phyloP scores from a whole-genome alignment of 1,284 basidiomycete species.

The Trichosporon ovoides region DNA sequence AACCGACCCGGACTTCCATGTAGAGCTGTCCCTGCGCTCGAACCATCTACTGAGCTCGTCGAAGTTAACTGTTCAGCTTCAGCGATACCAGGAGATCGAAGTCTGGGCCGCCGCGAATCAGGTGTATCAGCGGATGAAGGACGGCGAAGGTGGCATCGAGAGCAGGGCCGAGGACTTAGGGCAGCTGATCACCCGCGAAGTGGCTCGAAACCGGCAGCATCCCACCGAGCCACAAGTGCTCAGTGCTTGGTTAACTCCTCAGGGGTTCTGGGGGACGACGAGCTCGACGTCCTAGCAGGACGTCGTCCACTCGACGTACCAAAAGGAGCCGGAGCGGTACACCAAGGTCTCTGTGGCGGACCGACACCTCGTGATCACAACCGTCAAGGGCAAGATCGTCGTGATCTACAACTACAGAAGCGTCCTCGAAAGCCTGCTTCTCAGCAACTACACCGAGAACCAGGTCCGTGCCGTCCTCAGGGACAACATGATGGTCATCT shows the following conservation, averaged over 20 bases:
- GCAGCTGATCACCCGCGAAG: background rate
- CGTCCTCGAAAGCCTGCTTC: background rate
- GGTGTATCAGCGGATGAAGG: background rate
- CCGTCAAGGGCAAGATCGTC: background rate
- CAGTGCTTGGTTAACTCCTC: background rate
- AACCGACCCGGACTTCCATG: background rate
- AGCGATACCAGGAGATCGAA: background rate
- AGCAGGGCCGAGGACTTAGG: background rate
- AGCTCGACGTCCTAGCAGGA: background rate
- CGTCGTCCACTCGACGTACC: background rate
- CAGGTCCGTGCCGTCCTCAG: background rate
- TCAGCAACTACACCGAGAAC: background rate
- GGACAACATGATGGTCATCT: slow-evolving; percentile 1
- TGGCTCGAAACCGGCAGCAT: background rate
- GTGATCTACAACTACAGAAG: background rate
- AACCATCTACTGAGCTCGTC: background rate
- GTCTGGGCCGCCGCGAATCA: background rate
- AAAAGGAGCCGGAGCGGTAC: background rate
- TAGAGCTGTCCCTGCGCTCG: background rate
- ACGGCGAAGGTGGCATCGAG: background rate
- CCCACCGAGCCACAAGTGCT: background rate
- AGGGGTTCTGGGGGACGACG: background rate
- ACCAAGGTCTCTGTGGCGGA: background rate
- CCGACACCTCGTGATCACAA: background rate
- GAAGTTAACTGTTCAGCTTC: background rate